These are phyloP conservation scores for Vitis hybrid DNA, from an alignment of 177 flowering plant genomes.

Conservation along the genomic window DNA sequence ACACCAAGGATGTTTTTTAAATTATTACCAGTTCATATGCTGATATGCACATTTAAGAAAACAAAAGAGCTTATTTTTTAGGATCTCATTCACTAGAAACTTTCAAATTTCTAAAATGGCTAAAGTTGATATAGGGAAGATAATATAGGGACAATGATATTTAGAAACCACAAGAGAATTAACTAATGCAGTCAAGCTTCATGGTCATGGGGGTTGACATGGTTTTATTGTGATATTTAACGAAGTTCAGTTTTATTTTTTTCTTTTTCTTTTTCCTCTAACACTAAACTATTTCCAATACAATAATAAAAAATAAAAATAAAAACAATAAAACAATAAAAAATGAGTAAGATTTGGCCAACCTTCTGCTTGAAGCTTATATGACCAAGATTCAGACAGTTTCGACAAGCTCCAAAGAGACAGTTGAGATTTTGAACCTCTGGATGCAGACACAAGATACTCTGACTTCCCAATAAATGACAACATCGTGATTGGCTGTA, in stretches of 20 bases:
- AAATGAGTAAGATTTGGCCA: conserved; percentile 15
- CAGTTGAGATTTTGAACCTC: conserved; percentile 62
- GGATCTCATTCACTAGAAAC: background rate
- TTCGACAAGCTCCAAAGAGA: conserved; percentile 81
- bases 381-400: conserved; percentile 73
- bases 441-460: conserved; percentile 68
- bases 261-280: too few relatives aligned
- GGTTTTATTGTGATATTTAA: too few relatives aligned
- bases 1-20: too few relatives aligned
- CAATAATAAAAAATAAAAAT: background rate
- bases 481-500: conserved; percentile 61
- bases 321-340: background rate
- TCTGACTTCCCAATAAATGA: conserved; percentile 75
- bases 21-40: too few relatives aligned
- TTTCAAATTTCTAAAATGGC: background rate
- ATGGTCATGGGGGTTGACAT: too few relatives aligned
- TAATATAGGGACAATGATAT: background rate
- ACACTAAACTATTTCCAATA: too few relatives aligned
- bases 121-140: background rate
- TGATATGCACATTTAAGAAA: too few relatives aligned
- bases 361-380: conserved; percentile 81
- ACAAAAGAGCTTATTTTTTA: too few relatives aligned
- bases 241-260: too few relatives aligned
- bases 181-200: background rate
- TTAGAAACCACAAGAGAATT: background rate